Base-by-base conservation (phyloP, 2,329 filamentous ascomycete genomes). In the Albophoma yamanashiensis region DNA sequence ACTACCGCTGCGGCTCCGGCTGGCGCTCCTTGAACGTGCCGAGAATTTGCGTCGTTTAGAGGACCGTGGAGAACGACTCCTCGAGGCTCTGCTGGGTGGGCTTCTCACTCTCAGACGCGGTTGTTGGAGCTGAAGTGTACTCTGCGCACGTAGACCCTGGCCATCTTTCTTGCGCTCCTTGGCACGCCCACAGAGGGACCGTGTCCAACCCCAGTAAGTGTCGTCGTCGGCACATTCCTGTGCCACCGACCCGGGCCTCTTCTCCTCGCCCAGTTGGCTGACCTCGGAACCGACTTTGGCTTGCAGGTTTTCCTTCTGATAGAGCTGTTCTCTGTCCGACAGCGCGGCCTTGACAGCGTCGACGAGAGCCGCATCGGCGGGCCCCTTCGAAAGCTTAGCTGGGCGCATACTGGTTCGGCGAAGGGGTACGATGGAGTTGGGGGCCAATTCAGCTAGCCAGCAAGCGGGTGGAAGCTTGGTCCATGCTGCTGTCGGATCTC, bases 201-300 rank as follows among this genome's bases (percentile, higher is more conserved):
- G 82, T 6, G 91, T 93, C 92, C 92, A 96, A 62, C 91, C 92
- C 69, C 95, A 95, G 71, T 95, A 95, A 0, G 89, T 90, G 63
- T 90, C 86, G 1, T 86, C 87, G 8, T 80, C 79, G 8, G 86
- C 70, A 2, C 87, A 74, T 3, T 88, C 83, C 0, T 86, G 86
- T 0, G 83, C 88, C n/a, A 83, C 75, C 64, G 87, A 84, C 65
- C 91, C 85, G 3, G 83, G 71, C 22, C 86, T 75, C 58, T 91
- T 77, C 20, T 81, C 75, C 69, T 94, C 88, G 14, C 91, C 91
- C 61, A 94, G 78, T 64, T 88, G 85, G 68, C 91, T 88, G n/a
- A 93, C 50, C 9, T 55, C 50, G 50, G 50, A 75, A 64, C 91
- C 86, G n/a, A 79, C 73, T 6, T 78, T 69, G 2, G 76, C 73